Base-by-base conservation (phyloP, 805 yeast genomes). In the Danielia oregonensis region DNA sequence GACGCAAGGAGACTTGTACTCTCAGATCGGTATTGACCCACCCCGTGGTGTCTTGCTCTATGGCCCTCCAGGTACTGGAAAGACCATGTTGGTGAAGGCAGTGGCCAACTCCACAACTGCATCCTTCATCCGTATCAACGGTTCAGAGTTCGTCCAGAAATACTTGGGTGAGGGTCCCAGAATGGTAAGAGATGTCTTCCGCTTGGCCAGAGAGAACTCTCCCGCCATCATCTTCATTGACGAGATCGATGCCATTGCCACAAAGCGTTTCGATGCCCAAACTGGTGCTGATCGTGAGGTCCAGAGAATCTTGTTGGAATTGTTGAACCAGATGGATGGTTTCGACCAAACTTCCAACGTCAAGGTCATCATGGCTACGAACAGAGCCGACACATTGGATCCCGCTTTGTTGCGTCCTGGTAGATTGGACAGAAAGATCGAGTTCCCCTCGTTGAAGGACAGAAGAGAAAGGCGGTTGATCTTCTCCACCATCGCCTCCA, bases 21-120 rank as follows among this genome's bases (percentile, higher is more conserved):
- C 86, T 55, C 97, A 93, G 64, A 93, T 93, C 55, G 99, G 99
- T 65, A 89, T 93, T 46, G 97, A 93, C 54, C 98, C 98, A 13
- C 99, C 99, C 44, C 80, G 97, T 49, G 99, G 99, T 52, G 98
- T 93, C 19, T 66, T 93, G 49, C 70, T 93, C 42, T 93, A 93
- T 63, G 99, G 99, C n/a, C 97, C 98, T 8, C 99, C 99, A 30
- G 99, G 99, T 59, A 93, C 98, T 1, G 99, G 99, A 54, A 93
- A 93, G 63, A 93, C 99, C 15, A 89, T 93, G 97, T 75, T 93
- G 57, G 99, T 93, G 31, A 93, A 93, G 63, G 98, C 99, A 0
- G 99, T 93, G 30, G 99, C 99, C 9, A 91, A 93, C 64, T 80
- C 91, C 37, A 83, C 97, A 3, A 86, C 95, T 1, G 98, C 98